Percentiles rank a stretch among this genome's conserved stretches.
These are phyloP conservation scores for Fusarium brachygibbosum DNA, from an alignment of 2,329 filamentous ascomycete genomes.

Conservation along the genomic window DNA sequence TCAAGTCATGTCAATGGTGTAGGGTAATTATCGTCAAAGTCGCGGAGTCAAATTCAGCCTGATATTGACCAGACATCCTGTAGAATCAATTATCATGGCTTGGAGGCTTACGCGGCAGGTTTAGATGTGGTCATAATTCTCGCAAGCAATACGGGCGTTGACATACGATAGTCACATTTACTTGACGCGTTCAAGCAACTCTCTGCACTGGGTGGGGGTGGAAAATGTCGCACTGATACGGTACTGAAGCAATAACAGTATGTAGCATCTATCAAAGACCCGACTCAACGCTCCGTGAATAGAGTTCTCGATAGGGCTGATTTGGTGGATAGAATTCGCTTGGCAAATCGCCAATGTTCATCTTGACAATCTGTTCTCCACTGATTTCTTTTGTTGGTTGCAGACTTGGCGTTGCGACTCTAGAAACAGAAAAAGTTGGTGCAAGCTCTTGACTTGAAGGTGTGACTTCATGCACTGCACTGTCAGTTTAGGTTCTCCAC, in stretches of 20 bases:
- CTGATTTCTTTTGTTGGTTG: not conserved
- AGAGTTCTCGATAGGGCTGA: conserved; percentile 6
- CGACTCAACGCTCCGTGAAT: not conserved
- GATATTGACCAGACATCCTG: not conserved
- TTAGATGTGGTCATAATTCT: too few species aligned
- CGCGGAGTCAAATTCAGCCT: not conserved
- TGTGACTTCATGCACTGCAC: not conserved
- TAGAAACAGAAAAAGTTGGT: not conserved
- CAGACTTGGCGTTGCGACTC: conserved; percentile 8
- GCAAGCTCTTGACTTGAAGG: not conserved
- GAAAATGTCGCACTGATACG: not conserved
- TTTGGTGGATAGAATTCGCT: conserved; percentile 10
- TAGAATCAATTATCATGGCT: not conserved
- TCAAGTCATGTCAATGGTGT: not conserved
- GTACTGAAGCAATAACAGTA: too few species aligned
- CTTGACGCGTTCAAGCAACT: not conserved
- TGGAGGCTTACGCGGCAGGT: not conserved
- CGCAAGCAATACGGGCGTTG: not conserved
- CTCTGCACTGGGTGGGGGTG: not conserved
- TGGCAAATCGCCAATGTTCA: conserved; percentile 7
- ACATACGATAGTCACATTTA: not conserved
- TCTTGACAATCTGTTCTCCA: conserved; percentile 6
- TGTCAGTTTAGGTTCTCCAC: not conserved
- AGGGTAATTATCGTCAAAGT: not conserved
- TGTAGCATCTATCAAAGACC: not conserved